Evolutionary conservation across 495 filamentous ascomycete species (phyloP), one percentile per base, ranked within the genome.

Genomic region (Bacidia gigantensis): DNA sequence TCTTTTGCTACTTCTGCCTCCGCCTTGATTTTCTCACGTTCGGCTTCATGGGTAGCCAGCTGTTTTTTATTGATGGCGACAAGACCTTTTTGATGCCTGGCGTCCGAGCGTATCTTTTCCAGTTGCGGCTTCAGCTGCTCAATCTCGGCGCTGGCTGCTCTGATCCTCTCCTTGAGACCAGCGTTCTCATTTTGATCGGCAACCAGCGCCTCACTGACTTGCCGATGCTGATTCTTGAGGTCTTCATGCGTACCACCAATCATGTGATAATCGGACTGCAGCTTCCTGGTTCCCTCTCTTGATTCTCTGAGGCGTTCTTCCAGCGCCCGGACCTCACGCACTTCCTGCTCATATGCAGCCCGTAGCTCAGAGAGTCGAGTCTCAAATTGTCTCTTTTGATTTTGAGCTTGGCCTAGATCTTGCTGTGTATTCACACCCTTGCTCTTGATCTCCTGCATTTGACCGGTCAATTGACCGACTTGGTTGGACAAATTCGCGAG

Each of bases 21-120:
- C 7, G 66, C 67, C 67, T 88, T 87, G 38, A 92, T 64, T 66
- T 85, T 90, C 40, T 95, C 89, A 14, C 83, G 75, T 60, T 97
- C 92, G 26, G 73, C 77, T 65, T 98, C 93, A 54, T 81, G 82
- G 1, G 90, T 95, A 32, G 84, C 75, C 45, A 96, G 73, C 68
- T 98, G 92, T 69, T 98, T 97, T 70, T 93, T 96, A 69, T 93
- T 94, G 67, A 98, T 97, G 3, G 93, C 87, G 42, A 93, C 92
- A 41, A 95, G 67, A 10, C 92, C 92, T 66, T 93, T 95, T 67
- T 96, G 88, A 62, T 95, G 92, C 20, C 92, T 80, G 38, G 89
- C 86, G 56, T 92, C 86, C 11, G 80, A 84, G 62, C 86, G 83
- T 49, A 93, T 72, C 69, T 95, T 95, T 58, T 98, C 92, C 46